Conservation (phyloP, 2,329 filamentous ascomycete species). For the Pestalotiopsis sp. region DNA sequence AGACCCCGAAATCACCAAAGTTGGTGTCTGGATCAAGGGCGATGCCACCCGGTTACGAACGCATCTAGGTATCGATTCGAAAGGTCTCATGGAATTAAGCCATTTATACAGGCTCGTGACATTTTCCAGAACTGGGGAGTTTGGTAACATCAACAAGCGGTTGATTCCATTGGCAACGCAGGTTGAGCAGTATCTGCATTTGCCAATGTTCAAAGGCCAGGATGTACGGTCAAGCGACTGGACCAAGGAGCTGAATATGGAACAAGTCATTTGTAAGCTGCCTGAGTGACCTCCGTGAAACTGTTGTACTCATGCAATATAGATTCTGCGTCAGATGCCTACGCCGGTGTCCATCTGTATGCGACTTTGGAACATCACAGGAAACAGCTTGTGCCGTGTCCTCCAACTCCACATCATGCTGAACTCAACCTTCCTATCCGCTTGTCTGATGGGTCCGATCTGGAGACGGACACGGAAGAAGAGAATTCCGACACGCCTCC, state of each 20-base stretch:
- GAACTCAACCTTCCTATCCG: conserved; percentile 69
- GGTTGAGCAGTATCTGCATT: conserved; percentile 68
- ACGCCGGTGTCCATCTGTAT: conserved; percentile 75
- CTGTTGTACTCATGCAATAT: neutral
- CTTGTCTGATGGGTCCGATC: conserved; percentile 45
- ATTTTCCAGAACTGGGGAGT: conserved; percentile 54
- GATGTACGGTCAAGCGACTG: conserved; percentile 76
- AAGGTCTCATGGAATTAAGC: conserved; percentile 77
- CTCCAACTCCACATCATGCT: conserved; percentile 68
- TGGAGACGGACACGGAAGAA: conserved; percentile 28
- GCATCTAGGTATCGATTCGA: conserved; percentile 64
- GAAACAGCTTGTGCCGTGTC: conserved; percentile 65
- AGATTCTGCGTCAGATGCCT: conserved; percentile 84
- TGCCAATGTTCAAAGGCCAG: conserved; percentile 75
- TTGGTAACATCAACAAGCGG: conserved; percentile 63
- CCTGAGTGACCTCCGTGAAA: neutral
- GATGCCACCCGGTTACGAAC: conserved; percentile 70
- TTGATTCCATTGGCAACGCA: conserved; percentile 69
- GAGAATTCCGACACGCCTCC: conserved; percentile 12
- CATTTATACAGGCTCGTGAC: conserved; percentile 80
- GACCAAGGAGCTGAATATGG: conserved; percentile 60
- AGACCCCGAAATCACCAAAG: conserved; percentile 68
- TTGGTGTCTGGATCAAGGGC: conserved; percentile 74
- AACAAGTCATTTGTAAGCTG: conserved; percentile 71
- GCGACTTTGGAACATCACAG: conserved; percentile 71